Percentiles rank a stretch among this genome's conserved stretches.
Conservation (phyloP, 257 asterid species). For the Haberlea rhodopensis region DNA sequence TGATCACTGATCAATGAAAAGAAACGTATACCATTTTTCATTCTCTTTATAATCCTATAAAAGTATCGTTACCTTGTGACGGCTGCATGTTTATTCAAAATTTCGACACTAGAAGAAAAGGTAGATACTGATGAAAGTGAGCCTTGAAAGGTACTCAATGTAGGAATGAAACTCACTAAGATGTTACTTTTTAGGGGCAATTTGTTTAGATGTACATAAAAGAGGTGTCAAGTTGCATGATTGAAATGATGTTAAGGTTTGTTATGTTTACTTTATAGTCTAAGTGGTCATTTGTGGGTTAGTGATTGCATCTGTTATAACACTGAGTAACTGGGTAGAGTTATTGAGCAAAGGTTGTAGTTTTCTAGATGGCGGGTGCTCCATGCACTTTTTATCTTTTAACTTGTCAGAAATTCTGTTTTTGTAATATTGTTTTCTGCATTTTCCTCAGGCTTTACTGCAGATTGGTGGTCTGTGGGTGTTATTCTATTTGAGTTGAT, state of each 20-base stretch:
- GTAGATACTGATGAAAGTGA: slow-evolving; percentile 11
- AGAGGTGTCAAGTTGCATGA: no score
- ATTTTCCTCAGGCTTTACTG: no score
- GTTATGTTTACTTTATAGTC: slow-evolving; percentile 15
- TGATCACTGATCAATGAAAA: neutral
- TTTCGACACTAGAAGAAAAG: slow-evolving; percentile 2
- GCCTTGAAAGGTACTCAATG: slow-evolving; percentile 8
- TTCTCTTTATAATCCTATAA: slow-evolving; percentile 11
- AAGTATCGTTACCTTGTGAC: neutral
- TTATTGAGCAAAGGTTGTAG: neutral
- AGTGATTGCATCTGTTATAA: neutral
- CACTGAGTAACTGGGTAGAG: slow-evolving; percentile 1
- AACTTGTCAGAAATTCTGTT: neutral
- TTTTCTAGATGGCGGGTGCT: slow-evolving; percentile 11
- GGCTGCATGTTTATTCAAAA: slow-evolving; percentile 8
- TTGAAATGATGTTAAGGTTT: slow-evolving; percentile 6
- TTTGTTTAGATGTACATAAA: slow-evolving; percentile 9
- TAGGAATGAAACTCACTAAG: slow-evolving; percentile 4
- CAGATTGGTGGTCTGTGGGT: no score
- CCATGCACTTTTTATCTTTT: slow-evolving; percentile 2
- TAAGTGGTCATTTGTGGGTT: slow-evolving; percentile 3
- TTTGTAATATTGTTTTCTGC: slow-evolving; percentile 22
- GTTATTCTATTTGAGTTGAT: slow-evolving; percentile 40
- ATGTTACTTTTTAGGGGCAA: neutral
- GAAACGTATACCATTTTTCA: neutral